phyloP scores from a whole-genome alignment of 345 rosid species.

The Moringa oleifera region DNA sequence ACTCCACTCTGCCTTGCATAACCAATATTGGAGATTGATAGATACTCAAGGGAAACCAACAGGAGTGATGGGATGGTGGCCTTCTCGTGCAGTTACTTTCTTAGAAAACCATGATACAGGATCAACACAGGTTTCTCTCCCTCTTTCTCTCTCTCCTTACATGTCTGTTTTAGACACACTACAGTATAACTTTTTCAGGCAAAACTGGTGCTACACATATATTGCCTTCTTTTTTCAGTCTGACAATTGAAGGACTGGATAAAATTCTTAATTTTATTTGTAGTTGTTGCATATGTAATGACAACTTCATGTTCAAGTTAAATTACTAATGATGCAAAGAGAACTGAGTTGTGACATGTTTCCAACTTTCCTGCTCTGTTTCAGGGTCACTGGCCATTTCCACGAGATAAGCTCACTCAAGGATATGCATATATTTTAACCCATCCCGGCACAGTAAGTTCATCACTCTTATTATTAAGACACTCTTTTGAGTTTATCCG shows the following conservation, averaged over 20 bases:
- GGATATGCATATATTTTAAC: constrained; percentile 49
- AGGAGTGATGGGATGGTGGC: constrained; percentile 59
- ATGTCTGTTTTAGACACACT: too few relatives aligned
- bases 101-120: constrained; percentile 53
- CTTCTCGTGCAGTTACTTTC: constrained; percentile 46
- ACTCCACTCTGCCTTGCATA: constrained; percentile 38
- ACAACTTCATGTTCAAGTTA: not conserved
- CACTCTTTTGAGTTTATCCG: not conserved
- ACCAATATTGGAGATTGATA: constrained; percentile 42
- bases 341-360: not conserved
- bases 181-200: too few relatives aligned
- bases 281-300: not conserved
- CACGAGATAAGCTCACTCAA: constrained; percentile 37
- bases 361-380: not conserved
- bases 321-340: not conserved
- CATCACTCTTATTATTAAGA: not conserved
- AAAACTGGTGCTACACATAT: too few relatives aligned
- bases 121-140: constrained; percentile 38
- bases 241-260: too few relatives aligned
- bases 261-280: too few relatives aligned
- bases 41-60: constrained; percentile 51
- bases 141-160: not conserved
- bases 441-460: constrained; percentile 48
- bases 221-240: too few relatives aligned
- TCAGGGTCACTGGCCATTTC: constrained; percentile 57